Base-by-base conservation (phyloP, 2,329 filamentous ascomycete species). In the Metarhizium guizhouense region DNA sequence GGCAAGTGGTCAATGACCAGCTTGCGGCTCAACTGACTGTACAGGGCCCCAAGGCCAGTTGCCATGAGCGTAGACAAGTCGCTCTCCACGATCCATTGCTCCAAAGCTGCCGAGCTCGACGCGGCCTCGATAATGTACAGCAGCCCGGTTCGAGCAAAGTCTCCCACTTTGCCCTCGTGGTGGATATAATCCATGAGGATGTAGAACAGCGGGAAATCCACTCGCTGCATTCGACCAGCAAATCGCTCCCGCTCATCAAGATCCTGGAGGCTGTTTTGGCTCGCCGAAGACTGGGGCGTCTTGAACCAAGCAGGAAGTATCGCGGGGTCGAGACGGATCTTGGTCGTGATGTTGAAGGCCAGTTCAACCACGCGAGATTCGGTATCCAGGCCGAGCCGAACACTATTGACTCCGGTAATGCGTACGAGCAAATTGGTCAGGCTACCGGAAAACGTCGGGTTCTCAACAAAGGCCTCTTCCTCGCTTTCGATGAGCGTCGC, bases 21-120 rank as follows among this genome's bases (percentile, higher is more conserved):
- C 74, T 96, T 91, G 59, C 88, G 84, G 63, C 82, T 85, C 58
- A 85, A 72, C 62, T 85, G 82, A 62, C 79, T 84, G 68, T 85
- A 83, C 50, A 86, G 65, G 78, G 82, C 94, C 16, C 94, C 94
- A 1, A 99, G 74, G 0, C 94, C 94, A 0, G 91, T 97, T 3
- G 94, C 94, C 94, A 99, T 97, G 60, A 97, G 77, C 0, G 94
- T 97, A 13, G 94, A 94, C 53, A 99, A 77, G 68, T 99, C 94
- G 69, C 93, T 96, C 67, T 96, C 92, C 50, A 97, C 90, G 60
- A 99, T 89, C 94, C 94, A 99, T 65, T 90, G 88, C 73, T 99
- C 94, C 57, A 99, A 72, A 1, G 85, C 81, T 20, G 85, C 82
- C 1, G 91, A 95, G 61, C 84, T 87, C 0, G 90, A 93, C 0